Conservation (phyloP, 352 stramenopile species). For the Phytophthora pinifolia region DNA sequence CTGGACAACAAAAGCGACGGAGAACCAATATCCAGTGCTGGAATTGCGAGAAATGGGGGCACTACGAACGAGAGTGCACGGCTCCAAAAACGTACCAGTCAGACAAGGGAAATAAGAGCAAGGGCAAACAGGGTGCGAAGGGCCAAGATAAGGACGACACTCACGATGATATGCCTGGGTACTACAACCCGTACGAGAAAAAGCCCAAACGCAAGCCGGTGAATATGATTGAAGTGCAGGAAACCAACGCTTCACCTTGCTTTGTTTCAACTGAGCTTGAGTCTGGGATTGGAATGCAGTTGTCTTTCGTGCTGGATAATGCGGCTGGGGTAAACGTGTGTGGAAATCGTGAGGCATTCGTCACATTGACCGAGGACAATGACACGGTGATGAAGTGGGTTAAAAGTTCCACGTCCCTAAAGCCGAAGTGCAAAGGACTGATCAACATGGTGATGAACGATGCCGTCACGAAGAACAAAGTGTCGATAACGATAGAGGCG, state of each 20-base stretch:
- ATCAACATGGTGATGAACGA: conserved; percentile 2
- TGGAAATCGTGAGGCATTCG: background rate
- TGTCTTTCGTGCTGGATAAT: conserved; percentile 14
- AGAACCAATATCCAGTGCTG: conserved; percentile 4
- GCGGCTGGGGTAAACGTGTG: conserved; percentile 1
- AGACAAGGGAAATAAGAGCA: background rate
- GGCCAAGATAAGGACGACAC: background rate
- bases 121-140: background rate
- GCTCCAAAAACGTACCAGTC: background rate
- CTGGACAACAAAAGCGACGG: background rate
- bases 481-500: conserved; percentile 11
- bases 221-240: background rate
- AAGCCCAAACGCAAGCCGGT: conserved; percentile 1
- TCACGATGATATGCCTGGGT: background rate
- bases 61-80: conserved; percentile 5
- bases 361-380: background rate
- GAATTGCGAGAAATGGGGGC: conserved; percentile 9
- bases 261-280: background rate
- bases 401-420: background rate
- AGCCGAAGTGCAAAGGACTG: background rate
- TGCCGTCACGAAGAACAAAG: background rate
- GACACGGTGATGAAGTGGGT: background rate
- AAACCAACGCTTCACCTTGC: background rate
- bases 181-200: conserved; percentile 1
- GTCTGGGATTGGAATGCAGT: background rate